These are phyloP conservation scores for Brettanomyces anomalus DNA, from an alignment of 805 yeast genomes.

Conservation along the genomic window DNA sequence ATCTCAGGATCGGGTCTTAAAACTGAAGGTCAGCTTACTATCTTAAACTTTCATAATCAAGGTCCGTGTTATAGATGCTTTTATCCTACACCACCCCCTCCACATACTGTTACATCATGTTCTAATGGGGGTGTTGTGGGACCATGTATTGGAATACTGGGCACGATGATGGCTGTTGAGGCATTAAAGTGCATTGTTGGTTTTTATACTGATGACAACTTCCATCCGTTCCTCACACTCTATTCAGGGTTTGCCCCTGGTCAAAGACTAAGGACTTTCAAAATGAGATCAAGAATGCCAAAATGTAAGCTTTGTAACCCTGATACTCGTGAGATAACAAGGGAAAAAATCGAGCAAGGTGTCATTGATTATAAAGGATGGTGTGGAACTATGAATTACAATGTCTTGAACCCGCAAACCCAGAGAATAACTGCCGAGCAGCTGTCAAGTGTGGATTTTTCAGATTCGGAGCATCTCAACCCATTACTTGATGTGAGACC, in stretches of 20 bases:
- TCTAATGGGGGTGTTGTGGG: conserved; percentile 93
- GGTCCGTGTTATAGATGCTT: conserved; percentile 97
- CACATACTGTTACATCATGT: conserved; percentile 74
- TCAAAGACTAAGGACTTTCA: conserved; percentile 62
- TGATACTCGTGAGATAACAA: conserved; percentile 29
- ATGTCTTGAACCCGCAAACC: conserved; percentile 30
- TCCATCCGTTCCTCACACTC: conserved; percentile 59
- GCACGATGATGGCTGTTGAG: conserved; percentile 83
- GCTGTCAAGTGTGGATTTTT: conserved; percentile 8
- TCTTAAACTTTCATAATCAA: conserved; percentile 51
- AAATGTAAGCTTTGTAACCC: conserved; percentile 59
- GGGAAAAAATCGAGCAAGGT: conserved; percentile 34
- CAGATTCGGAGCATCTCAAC: conserved; percentile 6
- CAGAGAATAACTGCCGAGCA: conserved; percentile 42
- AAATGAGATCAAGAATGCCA: conserved; percentile 61
- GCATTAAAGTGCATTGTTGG: conserved; percentile 65
- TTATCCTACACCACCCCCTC: conserved; percentile 85
- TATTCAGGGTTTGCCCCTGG: conserved; percentile 55
- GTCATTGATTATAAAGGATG: conserved; percentile 57
- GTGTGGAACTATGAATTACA: conserved; percentile 55
- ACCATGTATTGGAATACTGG: conserved; percentile 91
- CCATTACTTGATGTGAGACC: conserved; percentile 73
- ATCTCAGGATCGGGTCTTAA: conserved; percentile 89
- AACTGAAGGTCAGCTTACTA: conserved; percentile 82
- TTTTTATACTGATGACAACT: conserved; percentile 41